Conservation (phyloP, 2,329 filamentous ascomycete genomes). For the Mycosphaerella arachidis region DNA sequence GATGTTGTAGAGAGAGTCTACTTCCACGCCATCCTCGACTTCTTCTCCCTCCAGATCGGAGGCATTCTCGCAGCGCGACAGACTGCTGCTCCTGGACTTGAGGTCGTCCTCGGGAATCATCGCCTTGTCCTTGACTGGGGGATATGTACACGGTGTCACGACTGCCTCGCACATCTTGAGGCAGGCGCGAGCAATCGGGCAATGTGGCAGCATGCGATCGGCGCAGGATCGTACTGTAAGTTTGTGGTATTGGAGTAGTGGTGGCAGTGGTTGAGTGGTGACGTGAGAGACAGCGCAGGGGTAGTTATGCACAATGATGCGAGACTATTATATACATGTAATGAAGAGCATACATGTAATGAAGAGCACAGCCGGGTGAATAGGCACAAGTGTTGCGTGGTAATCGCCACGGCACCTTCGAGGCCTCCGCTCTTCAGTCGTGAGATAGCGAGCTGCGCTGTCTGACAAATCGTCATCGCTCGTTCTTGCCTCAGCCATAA, state of each 20-base stretch:
- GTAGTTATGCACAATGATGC: background rate
- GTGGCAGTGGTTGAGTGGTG: background rate
- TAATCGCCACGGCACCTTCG: background rate
- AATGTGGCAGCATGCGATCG: constrained; percentile 1
- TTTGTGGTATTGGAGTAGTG: background rate
- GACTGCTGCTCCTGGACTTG: background rate
- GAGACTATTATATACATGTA: background rate
- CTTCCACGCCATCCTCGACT: constrained; percentile 14
- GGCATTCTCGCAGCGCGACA: background rate
- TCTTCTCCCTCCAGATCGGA: background rate
- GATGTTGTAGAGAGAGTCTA: constrained; percentile 36
- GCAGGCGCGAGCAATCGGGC: constrained; percentile 1
- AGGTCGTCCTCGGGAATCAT: background rate
- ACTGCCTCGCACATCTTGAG: constrained; percentile 3
- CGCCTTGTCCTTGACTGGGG: background rate
- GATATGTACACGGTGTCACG: background rate
- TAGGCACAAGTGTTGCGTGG: background rate
- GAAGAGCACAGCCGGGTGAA: background rate
- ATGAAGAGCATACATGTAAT: background rate
- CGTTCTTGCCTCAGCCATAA: no score
- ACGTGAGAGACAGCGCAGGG: background rate
- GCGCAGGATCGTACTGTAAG: background rate
- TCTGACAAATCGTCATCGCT: background rate
- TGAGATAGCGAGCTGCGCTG: background rate
- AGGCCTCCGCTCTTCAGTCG: background rate